These are phyloP conservation scores for Vaccinium macrocarpon DNA, from an alignment of 148 eudicot species.

Conservation along the genomic window DNA sequence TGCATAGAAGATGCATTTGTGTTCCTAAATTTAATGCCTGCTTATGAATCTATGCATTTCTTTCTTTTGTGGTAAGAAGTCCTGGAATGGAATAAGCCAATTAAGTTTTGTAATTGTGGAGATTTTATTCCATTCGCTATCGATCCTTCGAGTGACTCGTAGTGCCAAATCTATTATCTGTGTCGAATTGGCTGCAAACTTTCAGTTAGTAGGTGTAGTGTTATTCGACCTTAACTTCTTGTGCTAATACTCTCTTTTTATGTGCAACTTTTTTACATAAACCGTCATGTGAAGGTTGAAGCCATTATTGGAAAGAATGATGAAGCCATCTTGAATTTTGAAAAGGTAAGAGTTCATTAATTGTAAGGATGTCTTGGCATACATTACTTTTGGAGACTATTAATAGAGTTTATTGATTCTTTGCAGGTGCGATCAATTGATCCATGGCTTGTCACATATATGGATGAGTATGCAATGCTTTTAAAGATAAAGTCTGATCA, in stretches of 20 bases:
- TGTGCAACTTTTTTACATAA: not conserved
- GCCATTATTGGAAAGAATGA: constrained; percentile 76
- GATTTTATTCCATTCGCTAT: not conserved
- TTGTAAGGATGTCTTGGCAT: not conserved
- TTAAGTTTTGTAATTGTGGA: not conserved
- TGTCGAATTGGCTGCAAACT: not conserved
- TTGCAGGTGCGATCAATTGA: constrained; percentile 83
- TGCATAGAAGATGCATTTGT: constrained; percentile 2
- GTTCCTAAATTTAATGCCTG: not conserved
- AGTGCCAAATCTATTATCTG: not conserved
- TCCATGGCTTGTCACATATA: constrained; percentile 74
- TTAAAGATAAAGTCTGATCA: constrained; percentile 76
- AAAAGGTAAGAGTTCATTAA: constrained; percentile 51
- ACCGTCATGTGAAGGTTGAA: constrained; percentile 60
- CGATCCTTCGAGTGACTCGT: not conserved
- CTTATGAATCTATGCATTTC: not conserved
- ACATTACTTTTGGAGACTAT: not conserved
- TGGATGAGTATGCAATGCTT: constrained; percentile 99
- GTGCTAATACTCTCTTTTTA: not conserved
- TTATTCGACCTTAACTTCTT: not conserved
- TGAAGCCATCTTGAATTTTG: constrained; percentile 84
- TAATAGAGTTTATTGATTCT: not conserved
- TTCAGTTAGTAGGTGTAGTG: not conserved
- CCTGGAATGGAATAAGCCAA: constrained; percentile 5
- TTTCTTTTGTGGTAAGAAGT: not conserved